Evolutionary conservation across 2,329 filamentous ascomycete genomes (phyloP).

Genomic region (Beauveria sp.): DNA sequence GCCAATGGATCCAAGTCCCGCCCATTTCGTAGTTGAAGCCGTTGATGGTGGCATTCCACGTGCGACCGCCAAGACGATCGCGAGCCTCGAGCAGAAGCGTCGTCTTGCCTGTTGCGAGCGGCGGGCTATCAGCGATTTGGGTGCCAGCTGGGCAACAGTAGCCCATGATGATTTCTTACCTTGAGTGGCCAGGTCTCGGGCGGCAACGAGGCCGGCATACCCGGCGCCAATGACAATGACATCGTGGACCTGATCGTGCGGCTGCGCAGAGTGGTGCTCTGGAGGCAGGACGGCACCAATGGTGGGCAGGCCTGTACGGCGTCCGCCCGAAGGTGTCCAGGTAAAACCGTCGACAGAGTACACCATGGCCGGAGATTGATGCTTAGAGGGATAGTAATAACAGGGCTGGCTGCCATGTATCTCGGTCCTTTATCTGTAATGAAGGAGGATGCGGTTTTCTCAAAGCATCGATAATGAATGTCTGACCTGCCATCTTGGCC

Average conservation of each 20-base stretch:
- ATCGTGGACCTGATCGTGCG: conserved; percentile 4
- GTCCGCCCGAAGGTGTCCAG: background rate
- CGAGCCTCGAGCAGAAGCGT: conserved; percentile 32
- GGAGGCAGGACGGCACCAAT: background rate
- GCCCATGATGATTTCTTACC: conserved; percentile 13
- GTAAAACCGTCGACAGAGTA: background rate
- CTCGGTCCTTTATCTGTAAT: too few relatives aligned
- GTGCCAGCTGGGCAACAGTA: background rate
- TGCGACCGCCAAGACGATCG: conserved; percentile 34
- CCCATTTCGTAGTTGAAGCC: conserved; percentile 34
- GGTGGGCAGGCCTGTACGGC: background rate
- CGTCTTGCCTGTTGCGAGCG: conserved; percentile 8
- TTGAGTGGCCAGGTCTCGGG: conserved; percentile 19
- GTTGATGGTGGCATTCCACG: conserved; percentile 28
- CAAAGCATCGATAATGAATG: too few relatives aligned
- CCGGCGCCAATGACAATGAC: conserved; percentile 19
- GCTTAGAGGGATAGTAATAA: too few relatives aligned
- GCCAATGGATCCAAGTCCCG: conserved; percentile 35
- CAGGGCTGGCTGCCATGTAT: too few relatives aligned
- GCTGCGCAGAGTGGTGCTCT: background rate
- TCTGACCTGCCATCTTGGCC: background rate
- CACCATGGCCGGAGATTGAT: too few relatives aligned
- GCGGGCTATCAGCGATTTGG: conserved; percentile 2
- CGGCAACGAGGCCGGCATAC: conserved; percentile 24
- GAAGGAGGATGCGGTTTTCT: too few relatives aligned